Evolutionary conservation across 2,329 filamentous ascomycete species (phyloP), one percentile per base, ranked within the genome.

Genomic region (Pseudogymnoascus sp.): DNA sequence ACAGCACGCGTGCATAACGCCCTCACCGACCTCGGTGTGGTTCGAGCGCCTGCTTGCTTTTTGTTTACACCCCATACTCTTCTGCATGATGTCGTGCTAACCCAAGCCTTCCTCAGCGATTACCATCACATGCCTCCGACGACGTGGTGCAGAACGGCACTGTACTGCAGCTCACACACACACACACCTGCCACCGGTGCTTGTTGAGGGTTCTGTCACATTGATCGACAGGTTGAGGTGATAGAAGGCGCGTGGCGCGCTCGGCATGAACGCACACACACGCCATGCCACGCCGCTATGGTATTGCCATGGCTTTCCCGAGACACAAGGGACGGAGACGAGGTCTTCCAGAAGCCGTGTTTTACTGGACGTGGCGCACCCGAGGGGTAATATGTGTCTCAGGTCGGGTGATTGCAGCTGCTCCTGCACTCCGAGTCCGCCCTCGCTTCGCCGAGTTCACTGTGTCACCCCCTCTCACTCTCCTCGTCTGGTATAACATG

Each of bases 261-360:
- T 12, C 43, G 25, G 25, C 28, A 33, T 30, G 43, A 33, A 50
- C 43, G 22, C 43, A 30, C 43, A 50, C 4, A 15, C 3, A 50
- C 43, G 25, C 43, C 25, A 50, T 50, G 43, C 8, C 25, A 50
- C 22, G 25, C 22, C 9, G 43, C 43, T 6, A 18, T 50, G 43
- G 8, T 8, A 18, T 53, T 53, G 25, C n/a, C 43, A 53, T 33
- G 43, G 25, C 43, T 53, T 18, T 53, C 28, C 43, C 25, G 28
- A 53, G 43, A 53, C 43, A 53, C 33, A 12, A 53, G 43, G 43
- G 43, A 53, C 9, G 38, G 43, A 53, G 28, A 53, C n/a, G 25
- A 53, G 28, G 8, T 2, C n/a, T 53, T 53, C 43, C 6, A 18
- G 43, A 53, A 53, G 43, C 8, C 28, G 43, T 12, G 28, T 53